Conservation (phyloP, 2,329 filamentous ascomycete species). For the Colletotrichum musicola region DNA sequence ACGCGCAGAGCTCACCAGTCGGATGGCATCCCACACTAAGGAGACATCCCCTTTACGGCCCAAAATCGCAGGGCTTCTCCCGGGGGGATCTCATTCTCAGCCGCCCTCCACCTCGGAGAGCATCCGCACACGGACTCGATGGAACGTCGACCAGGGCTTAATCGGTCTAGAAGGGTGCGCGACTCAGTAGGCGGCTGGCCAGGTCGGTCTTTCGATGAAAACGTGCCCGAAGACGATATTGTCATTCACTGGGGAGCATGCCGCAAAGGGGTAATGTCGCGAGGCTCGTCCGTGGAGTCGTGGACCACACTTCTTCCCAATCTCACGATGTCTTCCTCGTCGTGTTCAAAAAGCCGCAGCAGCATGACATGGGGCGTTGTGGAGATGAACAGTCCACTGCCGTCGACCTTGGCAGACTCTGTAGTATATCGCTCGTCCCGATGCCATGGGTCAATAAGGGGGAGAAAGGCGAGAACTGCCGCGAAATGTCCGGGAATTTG, state of each 20-base stretch:
- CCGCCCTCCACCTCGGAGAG: conserved; percentile 6
- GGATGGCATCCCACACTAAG: neutral
- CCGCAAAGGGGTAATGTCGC: neutral
- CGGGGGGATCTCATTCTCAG: conserved; percentile 8
- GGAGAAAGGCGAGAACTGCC: conserved; percentile 22
- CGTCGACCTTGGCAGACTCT: conserved; percentile 15
- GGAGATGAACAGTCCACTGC: conserved; percentile 22
- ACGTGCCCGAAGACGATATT: conserved; percentile 2
- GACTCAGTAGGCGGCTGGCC: conserved; percentile 16
- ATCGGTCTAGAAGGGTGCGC: conserved; percentile 3
- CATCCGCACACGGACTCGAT: conserved; percentile 28
- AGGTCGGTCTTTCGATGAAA: conserved; percentile 27
- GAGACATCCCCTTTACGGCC: neutral
- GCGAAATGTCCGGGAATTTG: neutral
- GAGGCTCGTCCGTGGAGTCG: neutral
- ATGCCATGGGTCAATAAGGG: conserved; percentile 11
- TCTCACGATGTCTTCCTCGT: conserved; percentile 1
- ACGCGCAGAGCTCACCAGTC: conserved; percentile 1
- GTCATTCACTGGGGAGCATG: neutral
- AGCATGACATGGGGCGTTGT: neutral
- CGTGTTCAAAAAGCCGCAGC: conserved; percentile 2
- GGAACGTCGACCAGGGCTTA: conserved; percentile 30
- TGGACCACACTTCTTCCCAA: neutral
- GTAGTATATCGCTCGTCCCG: neutral
- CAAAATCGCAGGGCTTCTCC: neutral